Evolutionary conservation across 106 monocot species (phyloP), one percentile per base, ranked within the genome.

Genomic region (Agapanthus africanus): DNA sequence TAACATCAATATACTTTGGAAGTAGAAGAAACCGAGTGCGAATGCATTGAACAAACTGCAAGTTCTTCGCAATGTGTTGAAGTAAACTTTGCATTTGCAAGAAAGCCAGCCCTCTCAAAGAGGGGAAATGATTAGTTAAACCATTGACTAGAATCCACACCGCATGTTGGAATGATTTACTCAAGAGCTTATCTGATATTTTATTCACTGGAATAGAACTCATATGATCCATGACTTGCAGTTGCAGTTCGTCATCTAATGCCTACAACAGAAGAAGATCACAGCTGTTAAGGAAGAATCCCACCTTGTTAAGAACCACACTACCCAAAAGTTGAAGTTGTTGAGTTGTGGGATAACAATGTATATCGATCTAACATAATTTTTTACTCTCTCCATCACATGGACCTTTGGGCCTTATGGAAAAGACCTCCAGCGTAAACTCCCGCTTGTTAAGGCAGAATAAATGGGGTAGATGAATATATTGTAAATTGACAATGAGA

Each of bases 141-240:
- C 75, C 69, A 59, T 70, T 79, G 25, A 83, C 70, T 42, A 93
- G 62, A 6, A 70, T 67, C 74, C 72, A 79, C 21, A 93, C 51
- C 23, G 87, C 84, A 54, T 89, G 67, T 27, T 90, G 90, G n/a
- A 99, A 74, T 67, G 84, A 79, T 79, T 79, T 75, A 65, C 86
- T 93, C n/a, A 77, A 62, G 46, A 99, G 87, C 79, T 93, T 99
- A 32, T 92, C 80, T 68, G 37, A 81, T 74, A 99, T 84, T 68
- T 54, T 77, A 44, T 79, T 54, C 33, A 90, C 19, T 39, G 82
- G 65, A 51, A 90, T 75, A 40, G 77, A 78, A 35, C 74, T 79
- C 69, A 99, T 85, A 38, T 83, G 77, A 78, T 74, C 41, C 41
- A 85, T 63, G 64, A 90, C 40, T 49, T 84, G 62, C 35, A 90